Conservation (phyloP, 768 basidiomycete species). For the Psilocybe sp. region DNA sequence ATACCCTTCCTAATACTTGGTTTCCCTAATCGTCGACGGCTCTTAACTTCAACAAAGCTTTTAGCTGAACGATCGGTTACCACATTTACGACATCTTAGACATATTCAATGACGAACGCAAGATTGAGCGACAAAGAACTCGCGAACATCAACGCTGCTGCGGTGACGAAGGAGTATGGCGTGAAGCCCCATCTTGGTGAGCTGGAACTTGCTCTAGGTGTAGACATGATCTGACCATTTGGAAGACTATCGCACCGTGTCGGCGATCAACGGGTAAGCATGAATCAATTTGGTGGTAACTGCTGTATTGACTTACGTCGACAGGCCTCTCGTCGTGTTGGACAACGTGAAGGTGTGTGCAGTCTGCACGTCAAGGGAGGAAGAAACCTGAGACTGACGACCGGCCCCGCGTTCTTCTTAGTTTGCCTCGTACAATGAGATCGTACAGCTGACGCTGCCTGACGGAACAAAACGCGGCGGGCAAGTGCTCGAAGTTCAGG, state of each 20-base stretch:
- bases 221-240: background rate
- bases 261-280: constrained; percentile 92
- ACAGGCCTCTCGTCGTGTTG: constrained; percentile 89
- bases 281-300: background rate
- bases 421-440: constrained; percentile 99
- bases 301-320: constrained; percentile 9
- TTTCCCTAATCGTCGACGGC: constrained; percentile 1
- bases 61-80: background rate
- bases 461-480: constrained; percentile 95
- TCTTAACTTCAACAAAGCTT: background rate
- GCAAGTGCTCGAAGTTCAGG: constrained; percentile 96
- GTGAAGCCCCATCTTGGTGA: constrained; percentile 87
- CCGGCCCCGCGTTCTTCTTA: constrained; percentile 24
- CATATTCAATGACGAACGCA: constrained; percentile 44
- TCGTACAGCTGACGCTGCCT: constrained; percentile 91
- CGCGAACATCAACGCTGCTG: constrained; percentile 82
- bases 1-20: no score
- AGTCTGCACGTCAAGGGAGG: background rate
- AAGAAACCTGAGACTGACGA: background rate
- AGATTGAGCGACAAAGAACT: constrained; percentile 71
- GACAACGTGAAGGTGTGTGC: constrained; percentile 91
- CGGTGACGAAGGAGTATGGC: constrained; percentile 84
- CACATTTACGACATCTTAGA: background rate
- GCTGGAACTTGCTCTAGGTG: constrained; percentile 18
- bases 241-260: constrained; percentile 95